Conservation (phyloP, 768 basidiomycete genomes). For the Agaricus sinodeliciosus region DNA sequence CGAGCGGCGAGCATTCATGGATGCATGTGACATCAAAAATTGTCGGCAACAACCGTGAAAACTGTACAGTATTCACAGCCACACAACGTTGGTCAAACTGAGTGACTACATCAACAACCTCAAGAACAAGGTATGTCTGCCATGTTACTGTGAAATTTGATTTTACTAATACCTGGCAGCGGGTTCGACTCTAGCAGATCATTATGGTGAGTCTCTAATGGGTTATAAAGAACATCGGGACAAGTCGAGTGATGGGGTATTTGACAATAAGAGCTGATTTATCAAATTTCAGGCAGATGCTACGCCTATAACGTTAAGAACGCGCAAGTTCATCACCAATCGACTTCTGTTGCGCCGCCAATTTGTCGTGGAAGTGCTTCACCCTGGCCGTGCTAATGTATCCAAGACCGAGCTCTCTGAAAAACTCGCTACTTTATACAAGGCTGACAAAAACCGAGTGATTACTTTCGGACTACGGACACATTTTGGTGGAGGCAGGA, state of each 20-base stretch:
- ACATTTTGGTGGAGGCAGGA: slow-evolving; percentile 96
- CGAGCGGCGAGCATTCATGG: too few species aligned
- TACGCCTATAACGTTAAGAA: slow-evolving; percentile 91
- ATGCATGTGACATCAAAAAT: background rate
- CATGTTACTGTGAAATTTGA: background rate
- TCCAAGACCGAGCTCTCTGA: slow-evolving; percentile 87
- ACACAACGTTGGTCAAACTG: slow-evolving; percentile 16
- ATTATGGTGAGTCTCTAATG: slow-evolving; percentile 28
- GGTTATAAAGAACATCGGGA: background rate
- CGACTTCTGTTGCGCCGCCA: slow-evolving; percentile 93
- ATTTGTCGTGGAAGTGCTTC: slow-evolving; percentile 91
- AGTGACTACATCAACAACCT: slow-evolving; percentile 32
- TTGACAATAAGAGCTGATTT: background rate
- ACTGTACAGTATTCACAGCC: slow-evolving; percentile 38
- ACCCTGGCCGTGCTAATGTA: slow-evolving; percentile 93
- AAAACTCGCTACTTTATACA: slow-evolving; percentile 90
- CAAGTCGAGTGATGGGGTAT: background rate
- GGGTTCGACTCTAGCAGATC: slow-evolving; percentile 18
- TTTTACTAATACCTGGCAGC: slow-evolving; percentile 4
- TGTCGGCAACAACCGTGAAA: slow-evolving; percentile 36
- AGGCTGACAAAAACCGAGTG: slow-evolving; percentile 84
- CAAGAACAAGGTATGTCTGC: slow-evolving; percentile 33
- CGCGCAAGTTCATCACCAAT: slow-evolving; percentile 99
- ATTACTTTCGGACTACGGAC: slow-evolving; percentile 94
- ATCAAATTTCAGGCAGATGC: slow-evolving; percentile 55